phyloP scores from a whole-genome alignment of 306 rosid species.

The Ceratonia siliqua region DNA sequence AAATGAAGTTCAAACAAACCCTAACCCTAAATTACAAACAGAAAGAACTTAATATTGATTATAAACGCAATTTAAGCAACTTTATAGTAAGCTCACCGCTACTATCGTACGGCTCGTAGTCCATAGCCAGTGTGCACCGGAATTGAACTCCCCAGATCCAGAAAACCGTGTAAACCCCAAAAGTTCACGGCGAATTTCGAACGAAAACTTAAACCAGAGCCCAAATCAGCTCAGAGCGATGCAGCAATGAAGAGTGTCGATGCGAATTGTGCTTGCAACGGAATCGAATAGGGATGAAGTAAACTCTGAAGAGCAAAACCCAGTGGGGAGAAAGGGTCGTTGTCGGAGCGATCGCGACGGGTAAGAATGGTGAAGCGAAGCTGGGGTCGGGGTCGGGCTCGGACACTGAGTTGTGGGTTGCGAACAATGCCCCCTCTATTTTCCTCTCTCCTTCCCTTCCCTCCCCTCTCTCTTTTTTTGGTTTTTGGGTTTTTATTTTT shows the following conservation, averaged over 20 bases:
- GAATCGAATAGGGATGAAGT: not conserved
- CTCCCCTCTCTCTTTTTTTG: not conserved
- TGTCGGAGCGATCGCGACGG: not conserved
- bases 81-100: constrained; percentile 64
- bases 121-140: constrained; percentile 72
- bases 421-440: not conserved
- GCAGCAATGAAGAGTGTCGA: constrained; percentile 9
- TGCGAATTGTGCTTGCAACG: not conserved
- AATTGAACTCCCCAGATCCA: not conserved
- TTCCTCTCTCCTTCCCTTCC: not conserved
- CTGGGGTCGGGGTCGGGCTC: not conserved
- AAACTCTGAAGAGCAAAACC: not conserved
- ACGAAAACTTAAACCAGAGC: not conserved
- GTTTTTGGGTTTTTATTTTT: no score
- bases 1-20: constrained; percentile 23
- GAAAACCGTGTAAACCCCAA: not conserved
- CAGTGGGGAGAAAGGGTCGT: not conserved
- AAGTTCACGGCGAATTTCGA: constrained; percentile 9
- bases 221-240: not conserved
- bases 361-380: not conserved
- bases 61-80: not conserved
- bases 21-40: constrained; percentile 31
- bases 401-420: not conserved
- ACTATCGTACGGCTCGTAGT: constrained; percentile 92
- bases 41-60: constrained; percentile 29